Evolutionary conservation across 2,329 filamentous ascomycete species (phyloP).

Genomic region (Colletotrichum agaves): DNA sequence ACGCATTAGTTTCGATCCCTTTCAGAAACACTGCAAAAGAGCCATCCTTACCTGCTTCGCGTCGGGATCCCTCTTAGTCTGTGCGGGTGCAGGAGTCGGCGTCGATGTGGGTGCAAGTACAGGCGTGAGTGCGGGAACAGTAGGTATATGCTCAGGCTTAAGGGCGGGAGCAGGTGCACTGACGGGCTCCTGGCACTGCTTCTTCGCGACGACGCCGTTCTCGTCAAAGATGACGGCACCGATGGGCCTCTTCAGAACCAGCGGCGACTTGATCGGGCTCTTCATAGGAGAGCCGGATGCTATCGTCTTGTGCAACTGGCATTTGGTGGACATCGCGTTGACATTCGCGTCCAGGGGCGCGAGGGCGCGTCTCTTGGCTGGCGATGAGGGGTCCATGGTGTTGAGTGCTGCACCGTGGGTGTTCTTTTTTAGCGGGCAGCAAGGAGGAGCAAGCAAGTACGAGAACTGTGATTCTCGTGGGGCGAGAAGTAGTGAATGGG

Average conservation of each 20-base stretch:
- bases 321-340: slow-evolving; percentile 51
- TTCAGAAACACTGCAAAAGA: background rate
- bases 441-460: background rate
- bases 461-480: background rate
- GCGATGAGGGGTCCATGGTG: slow-evolving; percentile 47
- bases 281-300: slow-evolving; percentile 27
- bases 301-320: slow-evolving; percentile 42
- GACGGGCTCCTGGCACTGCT: slow-evolving; percentile 39
- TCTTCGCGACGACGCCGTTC: slow-evolving; percentile 34
- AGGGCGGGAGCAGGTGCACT: background rate
- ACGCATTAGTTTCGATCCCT: slow-evolving; percentile 4
- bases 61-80: slow-evolving; percentile 8
- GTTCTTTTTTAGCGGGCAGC: background rate
- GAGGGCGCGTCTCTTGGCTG: slow-evolving; percentile 60
- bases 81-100: background rate
- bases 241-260: slow-evolving; percentile 35
- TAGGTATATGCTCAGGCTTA: background rate
- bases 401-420: background rate
- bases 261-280: slow-evolving; percentile 34
- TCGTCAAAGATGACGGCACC: slow-evolving; percentile 29
- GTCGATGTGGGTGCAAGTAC: background rate
- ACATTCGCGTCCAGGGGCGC: slow-evolving; percentile 59
- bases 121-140: background rate
- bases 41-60: slow-evolving; percentile 16
- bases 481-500: background rate